Evolutionary conservation across 768 basidiomycete species (phyloP).

Genomic region (Tricholoma matsutake): DNA sequence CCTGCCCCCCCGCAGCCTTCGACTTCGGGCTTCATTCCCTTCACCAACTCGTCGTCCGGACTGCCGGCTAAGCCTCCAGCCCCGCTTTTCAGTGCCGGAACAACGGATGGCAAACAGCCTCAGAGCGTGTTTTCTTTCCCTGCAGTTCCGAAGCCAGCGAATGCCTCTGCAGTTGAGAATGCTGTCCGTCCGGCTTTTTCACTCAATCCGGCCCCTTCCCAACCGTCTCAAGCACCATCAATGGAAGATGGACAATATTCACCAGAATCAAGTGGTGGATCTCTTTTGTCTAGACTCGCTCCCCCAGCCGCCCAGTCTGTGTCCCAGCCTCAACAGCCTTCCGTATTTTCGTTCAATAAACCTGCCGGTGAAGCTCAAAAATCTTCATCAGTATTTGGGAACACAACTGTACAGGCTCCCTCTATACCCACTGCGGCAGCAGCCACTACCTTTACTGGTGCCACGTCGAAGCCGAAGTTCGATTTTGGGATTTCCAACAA

Average conservation of each 20-base stretch:
- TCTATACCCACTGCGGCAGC: slow-evolving; percentile 15
- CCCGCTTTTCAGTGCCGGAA: slow-evolving; percentile 7
- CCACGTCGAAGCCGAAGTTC: slow-evolving; percentile 31
- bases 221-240: slow-evolving; percentile 1
- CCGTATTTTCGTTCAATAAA: slow-evolving; percentile 18
- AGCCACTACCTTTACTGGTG: slow-evolving; percentile 21
- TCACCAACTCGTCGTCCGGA: slow-evolving; percentile 3
- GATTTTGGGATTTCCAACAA: slow-evolving; percentile 31
- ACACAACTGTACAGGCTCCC: slow-evolving; percentile 15
- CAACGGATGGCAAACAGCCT: slow-evolving; percentile 1
- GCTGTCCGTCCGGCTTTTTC: slow-evolving; percentile 13
- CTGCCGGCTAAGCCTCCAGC: slow-evolving; percentile 13
- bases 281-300: slow-evolving; percentile 22
- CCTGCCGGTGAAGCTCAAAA: slow-evolving; percentile 18
- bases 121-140: slow-evolving; percentile 7
- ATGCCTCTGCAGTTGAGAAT: not conserved
- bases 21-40: not conserved
- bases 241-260: slow-evolving; percentile 10
- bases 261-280: slow-evolving; percentile 9
- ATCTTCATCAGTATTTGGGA: slow-evolving; percentile 21
- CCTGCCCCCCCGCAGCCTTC: slow-evolving; percentile 4
- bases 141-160: slow-evolving; percentile 6
- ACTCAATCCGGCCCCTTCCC: slow-evolving; percentile 14
- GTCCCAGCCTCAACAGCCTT: slow-evolving; percentile 6
- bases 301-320: slow-evolving; percentile 10